Evolutionary conservation across 805 yeast genomes (phyloP), one percentile per base, ranked within the genome.

Genomic region (Yamadazyma takamatsuzukensis): DNA sequence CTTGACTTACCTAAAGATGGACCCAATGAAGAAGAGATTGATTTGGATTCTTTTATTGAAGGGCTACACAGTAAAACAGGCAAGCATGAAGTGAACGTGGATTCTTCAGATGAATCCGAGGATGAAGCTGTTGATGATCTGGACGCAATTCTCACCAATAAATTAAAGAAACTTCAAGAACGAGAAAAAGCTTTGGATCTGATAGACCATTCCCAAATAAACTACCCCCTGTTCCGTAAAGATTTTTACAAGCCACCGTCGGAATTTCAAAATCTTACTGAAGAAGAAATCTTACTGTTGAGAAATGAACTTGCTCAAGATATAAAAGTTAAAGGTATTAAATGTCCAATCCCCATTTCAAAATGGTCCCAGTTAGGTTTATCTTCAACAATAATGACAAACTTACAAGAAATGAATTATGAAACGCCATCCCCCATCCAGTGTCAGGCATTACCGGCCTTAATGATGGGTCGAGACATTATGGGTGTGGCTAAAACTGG

Each of bases 401-500:
- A 77, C 0, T 61, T 90, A 5, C 62, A 65, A 2, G 65, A 70
- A 3, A 53, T 82, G 7, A 54, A 65, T 6, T 89, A 76, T 51
- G 63, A 56, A 0, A 51, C 59, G 2, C 96, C 97, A 1, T 85
- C 97, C 0, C 76, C 96, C 0, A 87, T 93, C 34, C 98, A 93
- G 55, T 70, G 88, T 0, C 96, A 88, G 48, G 88, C 96, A 0
- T 68, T 89, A 15, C 97, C 98, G 0, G 83, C 88, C 0, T 77
- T 88, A 14, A 84, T 90, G 94, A 68, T 80, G 2, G 97, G 97
- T 1, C 59, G 83, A 29, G 97, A 93, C 59, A 76, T 90, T 6
- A 82, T 93, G 29, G 97, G 96, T 5, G 82, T 93, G 14, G 97
- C 98, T 0, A 87, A 88, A 43, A 93, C 98, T 0, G 98, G 98